These are phyloP conservation scores for Umbilicus rupestris DNA, from an alignment of 164 flowering plant genomes.

Conservation along the genomic window DNA sequence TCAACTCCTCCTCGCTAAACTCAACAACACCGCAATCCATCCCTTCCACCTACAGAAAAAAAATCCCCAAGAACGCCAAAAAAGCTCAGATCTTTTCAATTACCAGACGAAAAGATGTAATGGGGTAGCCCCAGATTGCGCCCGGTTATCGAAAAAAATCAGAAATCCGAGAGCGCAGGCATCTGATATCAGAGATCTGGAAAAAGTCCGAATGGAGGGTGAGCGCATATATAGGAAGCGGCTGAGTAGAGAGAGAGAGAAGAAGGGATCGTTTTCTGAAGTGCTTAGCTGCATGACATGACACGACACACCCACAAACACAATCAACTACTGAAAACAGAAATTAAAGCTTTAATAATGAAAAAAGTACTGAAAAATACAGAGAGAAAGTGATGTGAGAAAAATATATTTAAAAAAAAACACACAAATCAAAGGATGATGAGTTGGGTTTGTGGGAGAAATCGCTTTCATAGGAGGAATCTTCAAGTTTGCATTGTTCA, in stretches of 20 bases:
- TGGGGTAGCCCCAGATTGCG: not conserved
- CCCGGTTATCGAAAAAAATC: not conserved
- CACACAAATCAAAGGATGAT: too few relatives aligned
- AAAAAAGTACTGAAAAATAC: too few relatives aligned
- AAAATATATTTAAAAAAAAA: too few relatives aligned
- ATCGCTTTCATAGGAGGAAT: too few relatives aligned
- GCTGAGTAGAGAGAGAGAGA: not conserved
- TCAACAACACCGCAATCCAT: conserved; percentile 28
- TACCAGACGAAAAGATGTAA: not conserved
- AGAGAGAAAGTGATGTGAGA: too few relatives aligned
- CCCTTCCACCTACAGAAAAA: conserved; percentile 17
- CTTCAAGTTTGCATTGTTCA: too few relatives aligned
- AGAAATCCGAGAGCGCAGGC: not conserved
- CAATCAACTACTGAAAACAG: too few relatives aligned
- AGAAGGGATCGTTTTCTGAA: not conserved
- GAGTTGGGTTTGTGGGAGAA: too few relatives aligned
- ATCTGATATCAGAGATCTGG: too few relatives aligned
- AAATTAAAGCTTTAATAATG: too few relatives aligned
- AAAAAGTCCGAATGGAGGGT: too few relatives aligned
- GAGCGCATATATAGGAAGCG: not conserved
- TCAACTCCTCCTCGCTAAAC: conserved; percentile 67
- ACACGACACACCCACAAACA: not conserved
- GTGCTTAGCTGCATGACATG: conserved; percentile 8
- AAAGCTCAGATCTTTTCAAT: not conserved
- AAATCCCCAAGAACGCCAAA: not conserved